phyloP scores from a whole-genome alignment of 129 eudicot genomes.

The Deinandra increscens region DNA sequence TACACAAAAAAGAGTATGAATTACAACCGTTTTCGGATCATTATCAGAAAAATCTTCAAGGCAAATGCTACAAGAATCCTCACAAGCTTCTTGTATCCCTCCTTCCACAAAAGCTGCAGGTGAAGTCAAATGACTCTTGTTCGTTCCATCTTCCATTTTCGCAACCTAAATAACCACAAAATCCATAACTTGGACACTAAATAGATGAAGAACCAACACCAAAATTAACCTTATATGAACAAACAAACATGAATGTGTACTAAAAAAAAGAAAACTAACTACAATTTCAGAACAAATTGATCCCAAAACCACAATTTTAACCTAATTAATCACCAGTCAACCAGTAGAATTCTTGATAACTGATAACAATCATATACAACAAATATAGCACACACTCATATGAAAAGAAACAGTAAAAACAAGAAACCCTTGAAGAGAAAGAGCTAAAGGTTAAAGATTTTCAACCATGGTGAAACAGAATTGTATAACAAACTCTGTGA shows the following conservation, averaged over 20 bases:
- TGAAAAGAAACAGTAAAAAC: constrained; percentile 1
- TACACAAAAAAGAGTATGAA: neutral
- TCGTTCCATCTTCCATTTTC: constrained; percentile 54
- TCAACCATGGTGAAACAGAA: neutral
- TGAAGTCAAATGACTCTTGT: constrained; percentile 53
- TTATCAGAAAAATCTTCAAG: constrained; percentile 69
- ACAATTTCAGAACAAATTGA: neutral
- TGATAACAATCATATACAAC: constrained; percentile 5
- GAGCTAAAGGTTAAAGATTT: constrained; percentile 8
- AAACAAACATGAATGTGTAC: neutral
- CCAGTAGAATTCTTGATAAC: constrained; percentile 2
- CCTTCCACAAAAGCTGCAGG: constrained; percentile 90
- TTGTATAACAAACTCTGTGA: neutral
- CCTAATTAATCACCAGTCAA: constrained; percentile 11
- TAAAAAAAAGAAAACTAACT: neutral
- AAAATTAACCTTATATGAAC: neutral
- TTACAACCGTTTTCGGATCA: constrained; percentile 63
- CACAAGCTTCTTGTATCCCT: constrained; percentile 81
- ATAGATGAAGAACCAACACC: neutral
- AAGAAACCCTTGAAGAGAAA: constrained; percentile 21
- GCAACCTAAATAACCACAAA: constrained; percentile 23
- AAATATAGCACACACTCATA: constrained; percentile 22
- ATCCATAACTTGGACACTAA: neutral
- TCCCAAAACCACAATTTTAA: constrained; percentile 7
- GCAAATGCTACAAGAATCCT: constrained; percentile 87